Percentiles rank a stretch among this genome's conserved stretches.
Evolutionary conservation across 192 early-diverging fungal species (phyloP).

Genomic region (Coemansia sp.): DNA sequence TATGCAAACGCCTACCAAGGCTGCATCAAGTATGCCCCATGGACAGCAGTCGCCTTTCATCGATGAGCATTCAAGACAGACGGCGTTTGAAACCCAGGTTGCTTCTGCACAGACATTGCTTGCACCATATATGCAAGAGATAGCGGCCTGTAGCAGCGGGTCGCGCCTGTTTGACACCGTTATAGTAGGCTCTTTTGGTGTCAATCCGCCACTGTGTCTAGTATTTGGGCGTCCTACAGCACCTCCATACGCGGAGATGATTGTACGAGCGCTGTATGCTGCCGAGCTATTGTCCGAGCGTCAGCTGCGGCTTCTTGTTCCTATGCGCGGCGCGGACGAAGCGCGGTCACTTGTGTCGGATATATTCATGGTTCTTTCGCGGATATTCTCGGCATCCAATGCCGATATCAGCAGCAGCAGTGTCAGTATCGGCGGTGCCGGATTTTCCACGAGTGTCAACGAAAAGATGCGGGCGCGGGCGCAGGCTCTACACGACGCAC

Average conservation of each 20-base stretch:
- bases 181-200: background rate
- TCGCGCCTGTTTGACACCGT: constrained; percentile 23
- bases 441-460: constrained; percentile 1
- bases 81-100: constrained; percentile 26
- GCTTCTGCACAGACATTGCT: constrained; percentile 20
- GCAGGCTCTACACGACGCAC: constrained; percentile 22
- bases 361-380: constrained; percentile 24
- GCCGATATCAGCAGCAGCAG: background rate
- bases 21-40: background rate
- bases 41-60: background rate
- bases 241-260: constrained; percentile 6
- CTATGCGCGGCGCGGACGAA: constrained; percentile 32
- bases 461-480: constrained; percentile 29
- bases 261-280: constrained; percentile 22
- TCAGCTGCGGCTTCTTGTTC: constrained; percentile 36
- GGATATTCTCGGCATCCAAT: constrained; percentile 24
- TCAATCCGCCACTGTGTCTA: constrained; percentile 17
- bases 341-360: constrained; percentile 25
- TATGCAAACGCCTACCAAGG: constrained; percentile 27
- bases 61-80: constrained; percentile 6
- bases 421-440: background rate
- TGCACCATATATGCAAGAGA: constrained; percentile 16
- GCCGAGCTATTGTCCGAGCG: constrained; percentile 35
- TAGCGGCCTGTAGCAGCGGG: constrained; percentile 20
- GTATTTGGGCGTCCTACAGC: constrained; percentile 18